These are phyloP conservation scores for Microthlaspi erraticum DNA, from an alignment of 345 rosid genomes.

Conservation along the genomic window DNA sequence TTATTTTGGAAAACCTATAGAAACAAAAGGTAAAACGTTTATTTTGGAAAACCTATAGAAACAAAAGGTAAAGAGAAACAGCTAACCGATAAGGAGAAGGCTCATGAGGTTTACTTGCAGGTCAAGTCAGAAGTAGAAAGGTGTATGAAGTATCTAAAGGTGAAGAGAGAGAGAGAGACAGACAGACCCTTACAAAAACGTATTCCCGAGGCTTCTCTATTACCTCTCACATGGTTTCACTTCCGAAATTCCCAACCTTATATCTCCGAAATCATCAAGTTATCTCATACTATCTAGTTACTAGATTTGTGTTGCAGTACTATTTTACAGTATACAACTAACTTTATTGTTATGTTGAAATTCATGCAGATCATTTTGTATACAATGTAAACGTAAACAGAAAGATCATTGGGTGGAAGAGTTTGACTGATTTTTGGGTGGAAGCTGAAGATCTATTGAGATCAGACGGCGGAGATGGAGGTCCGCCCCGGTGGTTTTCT, in stretches of 20 bases:
- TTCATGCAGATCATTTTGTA: too few species aligned
- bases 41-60: constrained; percentile 76
- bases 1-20: constrained; percentile 74
- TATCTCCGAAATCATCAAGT: not conserved
- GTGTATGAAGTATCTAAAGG: constrained; percentile 54
- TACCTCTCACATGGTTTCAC: too few species aligned
- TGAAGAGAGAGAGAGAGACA: constrained; percentile 61
- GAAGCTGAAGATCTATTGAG: constrained; percentile 47
- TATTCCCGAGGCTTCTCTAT: constrained; percentile 54
- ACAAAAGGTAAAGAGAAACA: constrained; percentile 60
- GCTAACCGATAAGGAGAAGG: constrained; percentile 53
- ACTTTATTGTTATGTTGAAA: too few species aligned
- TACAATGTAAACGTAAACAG: constrained; percentile 1
- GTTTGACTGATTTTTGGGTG: constrained; percentile 47
- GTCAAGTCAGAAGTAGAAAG: constrained; percentile 66
- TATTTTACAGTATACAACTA: too few species aligned
- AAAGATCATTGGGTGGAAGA: constrained; percentile 48
- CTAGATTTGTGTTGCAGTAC: too few species aligned
- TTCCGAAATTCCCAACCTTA: constrained; percentile 61
- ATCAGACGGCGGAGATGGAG: constrained; percentile 55
- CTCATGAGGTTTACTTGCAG: constrained; percentile 56
- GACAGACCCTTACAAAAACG: constrained; percentile 67
- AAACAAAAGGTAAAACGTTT: constrained; percentile 65
- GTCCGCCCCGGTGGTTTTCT: constrained; percentile 64
- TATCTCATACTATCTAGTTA: too few species aligned